phyloP scores from a whole-genome alignment of 768 basidiomycete genomes.

The Rhizopogon rudus region DNA sequence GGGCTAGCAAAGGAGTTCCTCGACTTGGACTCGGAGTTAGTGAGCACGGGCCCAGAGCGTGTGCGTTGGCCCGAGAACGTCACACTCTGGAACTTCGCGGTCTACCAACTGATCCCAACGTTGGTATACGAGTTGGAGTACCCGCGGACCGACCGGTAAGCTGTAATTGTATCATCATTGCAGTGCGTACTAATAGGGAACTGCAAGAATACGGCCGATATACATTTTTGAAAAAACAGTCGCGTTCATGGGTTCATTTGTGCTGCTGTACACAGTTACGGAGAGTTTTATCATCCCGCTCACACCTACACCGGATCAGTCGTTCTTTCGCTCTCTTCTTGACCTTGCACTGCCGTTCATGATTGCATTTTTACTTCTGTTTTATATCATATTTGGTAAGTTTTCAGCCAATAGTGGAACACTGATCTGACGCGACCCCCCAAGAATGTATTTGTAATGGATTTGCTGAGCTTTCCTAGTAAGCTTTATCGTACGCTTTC shows the following conservation, averaged over 20 bases:
- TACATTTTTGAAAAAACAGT: slow-evolving; percentile 56
- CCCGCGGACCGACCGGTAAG: slow-evolving; percentile 80
- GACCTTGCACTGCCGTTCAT: slow-evolving; percentile 92
- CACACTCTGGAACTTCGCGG: slow-evolving; percentile 72
- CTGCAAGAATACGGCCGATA: slow-evolving; percentile 37
- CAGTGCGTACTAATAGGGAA: slow-evolving; percentile 1
- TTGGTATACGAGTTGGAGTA: slow-evolving; percentile 97
- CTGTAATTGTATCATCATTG: slow-evolving; percentile 1
- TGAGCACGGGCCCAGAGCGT: slow-evolving; percentile 58
- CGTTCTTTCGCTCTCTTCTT: slow-evolving; percentile 70
- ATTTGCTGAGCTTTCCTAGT: slow-evolving; percentile 92
- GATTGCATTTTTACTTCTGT: slow-evolving; percentile 84
- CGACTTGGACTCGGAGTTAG: slow-evolving; percentile 73
- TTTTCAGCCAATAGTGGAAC: background rate
- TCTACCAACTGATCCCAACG: slow-evolving; percentile 86
- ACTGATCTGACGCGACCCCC: slow-evolving; percentile 1
- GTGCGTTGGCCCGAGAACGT: slow-evolving; percentile 86
- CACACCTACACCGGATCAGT: slow-evolving; percentile 61
- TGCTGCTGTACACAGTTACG: slow-evolving; percentile 86
- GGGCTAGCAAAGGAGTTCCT: slow-evolving; percentile 70
- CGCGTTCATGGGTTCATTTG: slow-evolving; percentile 95
- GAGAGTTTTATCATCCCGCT: slow-evolving; percentile 92
- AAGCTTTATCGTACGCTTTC: slow-evolving; percentile 18
- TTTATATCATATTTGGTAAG: slow-evolving; percentile 80
- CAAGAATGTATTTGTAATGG: slow-evolving; percentile 94